phyloP scores from a whole-genome alignment of 2,329 filamentous ascomycete species.

The Saccharata proteae region DNA sequence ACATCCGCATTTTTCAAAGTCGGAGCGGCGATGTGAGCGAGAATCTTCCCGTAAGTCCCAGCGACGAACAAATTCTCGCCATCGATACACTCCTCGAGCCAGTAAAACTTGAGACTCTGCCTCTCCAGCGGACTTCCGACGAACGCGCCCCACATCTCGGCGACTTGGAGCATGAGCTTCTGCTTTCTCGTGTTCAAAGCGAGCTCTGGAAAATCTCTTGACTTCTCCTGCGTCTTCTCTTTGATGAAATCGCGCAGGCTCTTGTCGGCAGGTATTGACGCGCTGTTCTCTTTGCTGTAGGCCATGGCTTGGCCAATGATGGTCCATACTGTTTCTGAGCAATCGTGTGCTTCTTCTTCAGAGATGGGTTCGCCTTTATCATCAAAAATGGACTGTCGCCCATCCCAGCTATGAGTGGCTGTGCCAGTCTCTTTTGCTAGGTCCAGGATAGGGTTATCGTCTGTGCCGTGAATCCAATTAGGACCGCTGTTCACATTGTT shows the following conservation, averaged over 20 bases:
- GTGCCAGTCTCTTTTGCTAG: constrained; percentile 52
- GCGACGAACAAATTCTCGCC: constrained; percentile 54
- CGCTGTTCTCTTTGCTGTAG: constrained; percentile 46
- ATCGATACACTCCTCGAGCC: constrained; percentile 67
- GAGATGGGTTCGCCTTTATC: constrained; percentile 43
- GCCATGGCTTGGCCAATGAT: constrained; percentile 57
- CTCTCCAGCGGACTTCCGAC: constrained; percentile 51
- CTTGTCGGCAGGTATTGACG: constrained; percentile 37
- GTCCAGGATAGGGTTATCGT: constrained; percentile 57
- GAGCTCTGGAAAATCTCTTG: constrained; percentile 27
- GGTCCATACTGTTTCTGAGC: constrained; percentile 48
- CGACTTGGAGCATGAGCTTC: constrained; percentile 39
- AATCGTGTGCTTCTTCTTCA: constrained; percentile 23
- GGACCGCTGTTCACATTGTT: too few species aligned
- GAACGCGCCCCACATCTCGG: constrained; percentile 59
- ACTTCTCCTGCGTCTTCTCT: constrained; percentile 34
- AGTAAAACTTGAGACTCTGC: constrained; percentile 66
- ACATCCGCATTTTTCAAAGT: constrained; percentile 45
- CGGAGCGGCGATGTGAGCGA: constrained; percentile 47
- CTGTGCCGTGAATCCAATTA: constrained; percentile 72
- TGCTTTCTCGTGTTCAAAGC: constrained; percentile 31
- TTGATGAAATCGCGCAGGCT: constrained; percentile 48
- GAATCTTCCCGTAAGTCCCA: constrained; percentile 47
- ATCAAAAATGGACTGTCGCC: constrained; percentile 43
- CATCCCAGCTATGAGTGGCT: constrained; percentile 39